These are phyloP conservation scores for Aegilops speltoides DNA, from an alignment of 176 grass and related monocot species.

Conservation along the genomic window DNA sequence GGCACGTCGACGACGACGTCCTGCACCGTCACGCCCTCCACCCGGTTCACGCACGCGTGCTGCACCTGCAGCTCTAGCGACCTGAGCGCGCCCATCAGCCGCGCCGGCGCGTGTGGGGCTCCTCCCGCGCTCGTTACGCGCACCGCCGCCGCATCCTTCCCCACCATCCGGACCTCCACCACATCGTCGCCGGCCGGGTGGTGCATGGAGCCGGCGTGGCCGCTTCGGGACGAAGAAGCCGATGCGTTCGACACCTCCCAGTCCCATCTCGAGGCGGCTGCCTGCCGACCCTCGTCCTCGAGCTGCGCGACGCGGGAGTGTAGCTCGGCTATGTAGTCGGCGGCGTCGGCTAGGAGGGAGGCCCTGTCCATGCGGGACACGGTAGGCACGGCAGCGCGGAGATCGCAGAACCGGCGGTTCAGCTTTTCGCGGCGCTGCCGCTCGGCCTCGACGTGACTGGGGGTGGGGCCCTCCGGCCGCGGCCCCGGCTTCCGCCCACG, in stretches of 20 bases:
- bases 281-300: not conserved
- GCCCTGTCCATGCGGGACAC: not conserved
- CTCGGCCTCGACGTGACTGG: not conserved
- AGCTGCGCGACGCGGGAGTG: conserved; percentile 1
- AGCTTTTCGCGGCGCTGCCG: not conserved
- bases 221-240: not conserved
- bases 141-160: not conserved
- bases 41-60: not conserved
- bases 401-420: not conserved
- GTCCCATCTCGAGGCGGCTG: not conserved
- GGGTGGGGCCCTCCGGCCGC: not conserved
- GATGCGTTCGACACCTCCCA: not conserved
- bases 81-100: not conserved
- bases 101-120: not conserved
- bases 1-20: not conserved
- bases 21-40: not conserved
- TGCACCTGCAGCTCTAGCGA: conserved; percentile 1
- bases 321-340: not conserved
- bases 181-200: not conserved
- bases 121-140: not conserved
- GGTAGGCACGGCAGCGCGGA: not conserved
- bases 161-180: not conserved
- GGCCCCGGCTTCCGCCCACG: not conserved
- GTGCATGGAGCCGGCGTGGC: not conserved
- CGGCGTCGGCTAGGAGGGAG: not conserved